Conservation (phyloP, 176 grass and related monocot genomes). For the Hordeum vulgare region MorexV3_pseudomolecules_assembly NC_058518.1:376555721-376556220, state of each 20-base stretch:
- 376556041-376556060: not conserved
- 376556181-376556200: too few relatives aligned
- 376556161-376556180: not conserved
- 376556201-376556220: too few relatives aligned
- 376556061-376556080: too few relatives aligned
- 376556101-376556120: too few relatives aligned
- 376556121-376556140: not conserved
- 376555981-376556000: not conserved
- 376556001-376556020: not conserved
- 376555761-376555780: not conserved
- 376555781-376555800: not conserved
- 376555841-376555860: not conserved
- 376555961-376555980: not conserved
- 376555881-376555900: not conserved
- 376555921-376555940: not conserved
- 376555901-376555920: constrained; percentile 13
- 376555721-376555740: constrained; percentile 5
- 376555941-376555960: not conserved
- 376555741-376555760: constrained; percentile 14
- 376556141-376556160: not conserved
- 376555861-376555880: not conserved
- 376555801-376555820: constrained; percentile 15
- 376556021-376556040: not conserved
- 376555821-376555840: not conserved
- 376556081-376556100: too few relatives aligned